phyloP scores from a whole-genome alignment of 108 stramenopile species.

The Aurantiochytrium sp. region DNA sequence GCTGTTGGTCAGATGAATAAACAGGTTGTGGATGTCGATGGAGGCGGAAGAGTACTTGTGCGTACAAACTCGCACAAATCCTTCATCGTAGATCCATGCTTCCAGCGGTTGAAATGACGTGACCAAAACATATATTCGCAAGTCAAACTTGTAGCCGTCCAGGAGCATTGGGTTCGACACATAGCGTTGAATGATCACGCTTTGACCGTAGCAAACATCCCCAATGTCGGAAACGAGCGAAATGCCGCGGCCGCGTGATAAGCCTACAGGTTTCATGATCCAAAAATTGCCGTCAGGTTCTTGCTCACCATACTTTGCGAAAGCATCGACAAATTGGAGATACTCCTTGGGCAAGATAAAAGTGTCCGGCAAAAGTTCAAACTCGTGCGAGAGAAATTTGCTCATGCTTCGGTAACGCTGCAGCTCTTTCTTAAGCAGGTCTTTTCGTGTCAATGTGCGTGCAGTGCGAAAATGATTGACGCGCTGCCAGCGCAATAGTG shows the following conservation, averaged over 20 bases:
- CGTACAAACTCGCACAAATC: constrained; percentile 58
- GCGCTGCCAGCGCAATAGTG: constrained; percentile 49
- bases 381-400: neutral
- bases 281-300: constrained; percentile 30
- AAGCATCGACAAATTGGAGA: constrained; percentile 45
- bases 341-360: constrained; percentile 69
- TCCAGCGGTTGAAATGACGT: constrained; percentile 68
- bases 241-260: constrained; percentile 71
- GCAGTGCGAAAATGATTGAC: constrained; percentile 54
- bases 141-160: constrained; percentile 57
- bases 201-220: constrained; percentile 56
- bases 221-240: constrained; percentile 54
- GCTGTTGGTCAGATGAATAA: constrained; percentile 53
- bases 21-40: constrained; percentile 22
- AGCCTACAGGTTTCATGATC: constrained; percentile 74
- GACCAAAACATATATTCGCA: constrained; percentile 73
- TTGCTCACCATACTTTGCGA: constrained; percentile 13
- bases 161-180: constrained; percentile 42
- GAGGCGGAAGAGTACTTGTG: constrained; percentile 27
- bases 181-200: constrained; percentile 56
- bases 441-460: constrained; percentile 50
- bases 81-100: constrained; percentile 69
- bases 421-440: constrained; percentile 65
- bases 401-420: constrained; percentile 34
- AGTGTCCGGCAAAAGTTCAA: constrained; percentile 64